Percentiles rank a stretch among this genome's conserved stretches.
Conservation (phyloP, 371 early-diverging fungal genomes). For the Rhizopus delemar region DNA sequence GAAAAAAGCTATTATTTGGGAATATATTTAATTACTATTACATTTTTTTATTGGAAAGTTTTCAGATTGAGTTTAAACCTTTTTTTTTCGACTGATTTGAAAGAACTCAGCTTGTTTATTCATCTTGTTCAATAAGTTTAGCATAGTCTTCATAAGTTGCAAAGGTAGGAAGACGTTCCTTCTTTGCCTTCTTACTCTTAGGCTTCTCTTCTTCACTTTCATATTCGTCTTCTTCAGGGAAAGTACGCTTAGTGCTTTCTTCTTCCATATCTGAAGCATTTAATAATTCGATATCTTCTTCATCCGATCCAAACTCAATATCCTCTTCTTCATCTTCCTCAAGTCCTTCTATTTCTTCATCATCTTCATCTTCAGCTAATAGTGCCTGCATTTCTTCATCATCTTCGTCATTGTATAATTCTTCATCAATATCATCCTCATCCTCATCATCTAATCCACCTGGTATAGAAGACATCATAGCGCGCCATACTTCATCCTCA, state of each 20-base stretch:
- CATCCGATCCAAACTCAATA: conserved; percentile 41
- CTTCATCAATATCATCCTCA: conserved; percentile 43
- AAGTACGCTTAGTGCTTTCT: conserved; percentile 30
- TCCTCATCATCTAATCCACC: conserved; percentile 54
- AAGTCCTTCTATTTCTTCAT: conserved; percentile 32
- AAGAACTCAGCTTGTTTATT: conserved; percentile 9
- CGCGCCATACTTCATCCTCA: conserved; percentile 71
- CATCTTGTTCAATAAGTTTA: conserved; percentile 34
- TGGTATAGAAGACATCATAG: conserved; percentile 72
- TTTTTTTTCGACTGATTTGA: not conserved
- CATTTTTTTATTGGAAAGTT: too few relatives aligned
- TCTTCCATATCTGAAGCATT: conserved; percentile 34
- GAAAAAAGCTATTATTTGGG: too few relatives aligned
- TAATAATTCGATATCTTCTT: conserved; percentile 35
- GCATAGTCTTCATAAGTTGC: conserved; percentile 78
- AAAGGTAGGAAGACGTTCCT: conserved; percentile 64
- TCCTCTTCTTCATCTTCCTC: conserved; percentile 42
- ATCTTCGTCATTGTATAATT: conserved; percentile 51
- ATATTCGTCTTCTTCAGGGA: conserved; percentile 24
- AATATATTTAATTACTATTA: too few relatives aligned
- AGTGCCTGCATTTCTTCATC: conserved; percentile 55
- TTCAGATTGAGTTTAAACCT: not conserved
- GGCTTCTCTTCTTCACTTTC: conserved; percentile 26
- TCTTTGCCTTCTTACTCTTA: conserved; percentile 53
- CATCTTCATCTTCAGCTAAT: conserved; percentile 47